A percentile compares a stretch with the other conserved stretches of the same genome.
phyloP scores from a whole-genome alignment of 1,284 basidiomycete genomes.

The Erythrobasidium hasegawianum region DNA sequence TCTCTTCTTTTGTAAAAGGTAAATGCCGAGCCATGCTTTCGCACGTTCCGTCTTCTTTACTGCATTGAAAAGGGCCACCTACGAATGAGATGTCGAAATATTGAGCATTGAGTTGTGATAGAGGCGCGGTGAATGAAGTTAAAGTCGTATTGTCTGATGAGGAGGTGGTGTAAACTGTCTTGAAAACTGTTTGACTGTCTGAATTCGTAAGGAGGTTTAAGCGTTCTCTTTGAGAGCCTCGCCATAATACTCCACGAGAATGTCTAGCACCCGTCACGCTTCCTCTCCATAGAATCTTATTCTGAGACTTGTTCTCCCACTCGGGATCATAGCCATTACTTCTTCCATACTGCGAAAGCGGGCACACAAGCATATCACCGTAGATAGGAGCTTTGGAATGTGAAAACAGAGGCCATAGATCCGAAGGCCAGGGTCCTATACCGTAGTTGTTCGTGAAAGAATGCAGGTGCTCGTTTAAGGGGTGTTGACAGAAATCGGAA shows the following conservation, averaged over 20 bases:
- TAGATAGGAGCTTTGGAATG: conserved; percentile 47
- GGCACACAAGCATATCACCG: conserved; percentile 46
- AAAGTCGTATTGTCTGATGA: conserved; percentile 4
- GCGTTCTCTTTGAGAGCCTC: conserved; percentile 42
- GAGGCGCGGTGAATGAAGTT: conserved; percentile 22
- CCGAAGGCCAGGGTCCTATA: conserved; percentile 41
- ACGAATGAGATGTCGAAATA: conserved; percentile 46
- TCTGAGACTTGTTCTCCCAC: conserved; percentile 50
- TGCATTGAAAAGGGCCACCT: conserved; percentile 45
- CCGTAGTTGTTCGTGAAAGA: conserved; percentile 3
- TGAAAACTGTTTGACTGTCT: conserved; percentile 38
- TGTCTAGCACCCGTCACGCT: conserved; percentile 50
- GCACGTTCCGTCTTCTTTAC: conserved; percentile 44
- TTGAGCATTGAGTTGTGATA: conserved; percentile 39
- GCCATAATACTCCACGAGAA: conserved; percentile 41
- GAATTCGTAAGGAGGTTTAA: conserved; percentile 44
- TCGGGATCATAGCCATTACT: conserved; percentile 43
- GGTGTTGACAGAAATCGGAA: conserved; percentile 40
- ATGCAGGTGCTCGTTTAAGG: conserved; percentile 35
- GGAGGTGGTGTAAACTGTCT: conserved; percentile 35
- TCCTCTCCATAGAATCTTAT: conserved; percentile 50
- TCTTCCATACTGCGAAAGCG: conserved; percentile 47
- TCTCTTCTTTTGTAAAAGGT: conserved; percentile 46
- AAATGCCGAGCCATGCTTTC: conserved; percentile 45
- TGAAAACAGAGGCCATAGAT: conserved; percentile 46